Conservation (phyloP, 345 rosid genomes). For the Eucalyptus melliodora region DNA sequence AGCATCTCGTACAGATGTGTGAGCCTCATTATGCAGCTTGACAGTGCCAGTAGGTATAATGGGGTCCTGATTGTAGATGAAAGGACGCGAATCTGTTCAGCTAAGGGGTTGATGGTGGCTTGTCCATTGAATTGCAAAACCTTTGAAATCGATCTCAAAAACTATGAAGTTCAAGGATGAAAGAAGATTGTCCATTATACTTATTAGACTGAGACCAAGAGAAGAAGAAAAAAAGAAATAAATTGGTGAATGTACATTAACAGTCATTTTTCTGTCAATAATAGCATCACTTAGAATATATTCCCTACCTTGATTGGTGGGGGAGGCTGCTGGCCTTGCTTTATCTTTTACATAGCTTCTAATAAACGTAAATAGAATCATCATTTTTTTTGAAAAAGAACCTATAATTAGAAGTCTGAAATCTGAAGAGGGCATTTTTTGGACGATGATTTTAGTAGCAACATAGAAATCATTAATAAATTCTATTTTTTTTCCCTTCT, state of each 20-base stretch:
- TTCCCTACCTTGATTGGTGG: neutral
- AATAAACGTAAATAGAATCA: neutral
- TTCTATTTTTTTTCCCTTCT: neutral
- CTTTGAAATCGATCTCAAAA: neutral
- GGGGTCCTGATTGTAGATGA: neutral
- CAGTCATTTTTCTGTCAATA: neutral
- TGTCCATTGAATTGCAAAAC: neutral
- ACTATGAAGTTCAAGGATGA: neutral
- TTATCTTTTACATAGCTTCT: neutral
- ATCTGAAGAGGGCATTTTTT: neutral
- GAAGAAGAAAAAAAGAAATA: neutral
- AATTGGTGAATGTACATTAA: neutral
- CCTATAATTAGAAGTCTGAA: neutral
- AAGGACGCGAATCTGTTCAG: neutral
- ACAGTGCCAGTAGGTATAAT: neutral
- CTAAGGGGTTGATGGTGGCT: neutral
- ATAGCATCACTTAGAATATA: neutral
- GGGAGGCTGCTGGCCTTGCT: neutral
- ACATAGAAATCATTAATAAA: neutral
- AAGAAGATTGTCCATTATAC: neutral
- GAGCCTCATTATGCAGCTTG: neutral
- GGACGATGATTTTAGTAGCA: neutral
- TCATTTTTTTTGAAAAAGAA: neutral
- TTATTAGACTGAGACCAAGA: neutral
- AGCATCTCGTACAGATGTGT: neutral